A percentile compares a stretch with the other conserved stretches of the same genome.
Conservation (phyloP, 2,329 filamentous ascomycete species). For the Aspergillus sp. region DNA sequence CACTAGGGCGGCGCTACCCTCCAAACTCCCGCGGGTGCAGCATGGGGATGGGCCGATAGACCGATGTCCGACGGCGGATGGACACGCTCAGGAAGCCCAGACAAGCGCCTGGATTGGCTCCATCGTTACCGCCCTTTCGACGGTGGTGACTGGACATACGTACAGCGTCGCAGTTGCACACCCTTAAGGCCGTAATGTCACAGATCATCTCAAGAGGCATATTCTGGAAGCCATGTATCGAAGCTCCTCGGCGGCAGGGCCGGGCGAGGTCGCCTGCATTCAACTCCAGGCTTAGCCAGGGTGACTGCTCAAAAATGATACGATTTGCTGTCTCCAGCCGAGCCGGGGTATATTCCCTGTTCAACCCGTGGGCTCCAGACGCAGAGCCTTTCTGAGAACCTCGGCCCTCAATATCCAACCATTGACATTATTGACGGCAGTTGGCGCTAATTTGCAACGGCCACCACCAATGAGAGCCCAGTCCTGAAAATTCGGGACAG, state of each 20-base stretch:
- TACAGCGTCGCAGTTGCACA: neutral
- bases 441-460: neutral
- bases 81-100: neutral
- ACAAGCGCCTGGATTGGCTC: neutral
- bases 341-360: neutral
- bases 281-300: neutral
- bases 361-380: neutral
- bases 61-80: neutral
- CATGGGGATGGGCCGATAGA: neutral
- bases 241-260: neutral
- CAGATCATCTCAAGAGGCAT: neutral
- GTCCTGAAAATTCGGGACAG: slow-evolving; percentile 8
- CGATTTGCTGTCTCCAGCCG: neutral
- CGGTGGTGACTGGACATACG: neutral
- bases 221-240: slow-evolving; percentile 7
- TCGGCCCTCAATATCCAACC: neutral
- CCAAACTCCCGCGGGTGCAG: slow-evolving; percentile 16
- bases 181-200: neutral
- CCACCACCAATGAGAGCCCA: slow-evolving; percentile 7
- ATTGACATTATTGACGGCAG: slow-evolving; percentile 1
- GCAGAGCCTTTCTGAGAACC: neutral
- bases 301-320: neutral
- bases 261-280: neutral
- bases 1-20: slow-evolving; percentile 10
- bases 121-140: neutral